Evolutionary conservation across 2,329 filamentous ascomycete genomes (phyloP), one percentile per base, ranked within the genome.

Genomic region (Gyromitra esculenta): DNA sequence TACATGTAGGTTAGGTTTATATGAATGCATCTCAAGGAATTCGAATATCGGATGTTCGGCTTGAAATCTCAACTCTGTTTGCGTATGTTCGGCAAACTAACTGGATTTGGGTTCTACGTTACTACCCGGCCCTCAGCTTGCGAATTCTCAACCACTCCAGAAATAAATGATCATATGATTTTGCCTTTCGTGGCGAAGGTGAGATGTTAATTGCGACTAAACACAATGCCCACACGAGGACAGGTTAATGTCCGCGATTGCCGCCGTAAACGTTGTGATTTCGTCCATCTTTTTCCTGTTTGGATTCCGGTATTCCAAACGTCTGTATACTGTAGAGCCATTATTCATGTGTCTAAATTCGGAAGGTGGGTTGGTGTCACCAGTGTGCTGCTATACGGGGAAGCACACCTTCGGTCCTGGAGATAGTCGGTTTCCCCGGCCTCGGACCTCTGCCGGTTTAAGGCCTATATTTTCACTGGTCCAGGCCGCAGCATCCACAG

Each of bases 371-470:
- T 31, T 25, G 21, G 72, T 62, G 57, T 31, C 11, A 74, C 64
- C 50, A 8, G 48, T 21, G 15, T 37, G 35, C 35, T 57, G 35
- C 25, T 31, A 3, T 59, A 50, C 13, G 18, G 39, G 25, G 35
- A 18, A 21, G 41, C 48, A 64, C 37, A 67, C 48, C 31, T 8
- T 15, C 31, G 41, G 25, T 31, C 9, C 39, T 62, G 13, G 9
- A 63, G 57, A 64, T 39, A 75, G 65, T 72, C 69, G 25, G 69
- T 54, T 54, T 37, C 62, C 63, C 37, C 15, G 37, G 57, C 57
- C 65, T 54, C 65, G 50, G 72, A 70, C 70, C 52, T 71, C 50
- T 73, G 60, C 70, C 70, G 63, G 70, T 73, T 75, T 69, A 70
- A 65, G 72, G 57, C 57, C 70, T 60, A 52, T 52, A 21, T 37